phyloP scores from a whole-genome alignment of 2,329 filamentous ascomycete species.

The Leptographium procerum region DNA sequence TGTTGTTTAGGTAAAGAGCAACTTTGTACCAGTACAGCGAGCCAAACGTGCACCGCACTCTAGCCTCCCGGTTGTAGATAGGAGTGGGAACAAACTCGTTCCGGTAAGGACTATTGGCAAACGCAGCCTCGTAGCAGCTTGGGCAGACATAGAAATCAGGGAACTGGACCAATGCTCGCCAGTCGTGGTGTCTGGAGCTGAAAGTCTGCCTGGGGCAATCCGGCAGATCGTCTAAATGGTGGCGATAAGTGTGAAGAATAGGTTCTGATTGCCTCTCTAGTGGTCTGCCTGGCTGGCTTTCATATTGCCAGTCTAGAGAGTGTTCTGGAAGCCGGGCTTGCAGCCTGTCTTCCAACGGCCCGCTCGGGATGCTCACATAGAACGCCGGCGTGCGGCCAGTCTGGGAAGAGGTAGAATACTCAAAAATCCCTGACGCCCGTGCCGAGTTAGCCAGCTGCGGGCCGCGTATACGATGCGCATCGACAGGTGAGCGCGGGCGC shows the following conservation, averaged over 20 bases:
- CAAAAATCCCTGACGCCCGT: slow-evolving; percentile 5
- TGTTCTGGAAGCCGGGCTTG: background rate
- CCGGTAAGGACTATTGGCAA: slow-evolving; percentile 56
- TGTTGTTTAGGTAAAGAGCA: slow-evolving; percentile 70
- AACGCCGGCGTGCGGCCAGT: slow-evolving; percentile 1
- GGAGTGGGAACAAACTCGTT: slow-evolving; percentile 53
- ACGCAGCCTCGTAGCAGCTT: slow-evolving; percentile 61
- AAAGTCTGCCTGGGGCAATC: slow-evolving; percentile 58
- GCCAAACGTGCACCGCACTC: slow-evolving; percentile 68
- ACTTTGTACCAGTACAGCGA: slow-evolving; percentile 69
- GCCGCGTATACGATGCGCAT: background rate
- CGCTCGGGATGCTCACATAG: slow-evolving; percentile 4
- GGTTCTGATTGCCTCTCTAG: slow-evolving; percentile 7
- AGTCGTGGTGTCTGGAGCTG: slow-evolving; percentile 57
- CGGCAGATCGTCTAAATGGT: slow-evolving; percentile 50
- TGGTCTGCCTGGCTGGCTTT: background rate
- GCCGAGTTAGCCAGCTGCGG: slow-evolving; percentile 3
- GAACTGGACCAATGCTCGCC: slow-evolving; percentile 52
- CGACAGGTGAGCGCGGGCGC: slow-evolving; percentile 5
- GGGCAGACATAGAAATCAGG: slow-evolving; percentile 73
- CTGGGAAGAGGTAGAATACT: background rate
- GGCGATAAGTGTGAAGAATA: slow-evolving; percentile 25
- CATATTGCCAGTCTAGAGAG: background rate
- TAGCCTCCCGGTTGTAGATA: slow-evolving; percentile 41
- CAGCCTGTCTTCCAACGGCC: background rate